A percentile compares a stretch with the other conserved stretches of the same genome.
Conservation (phyloP, 371 early-diverging fungal species). For the Pancytospora philotis region DNA sequence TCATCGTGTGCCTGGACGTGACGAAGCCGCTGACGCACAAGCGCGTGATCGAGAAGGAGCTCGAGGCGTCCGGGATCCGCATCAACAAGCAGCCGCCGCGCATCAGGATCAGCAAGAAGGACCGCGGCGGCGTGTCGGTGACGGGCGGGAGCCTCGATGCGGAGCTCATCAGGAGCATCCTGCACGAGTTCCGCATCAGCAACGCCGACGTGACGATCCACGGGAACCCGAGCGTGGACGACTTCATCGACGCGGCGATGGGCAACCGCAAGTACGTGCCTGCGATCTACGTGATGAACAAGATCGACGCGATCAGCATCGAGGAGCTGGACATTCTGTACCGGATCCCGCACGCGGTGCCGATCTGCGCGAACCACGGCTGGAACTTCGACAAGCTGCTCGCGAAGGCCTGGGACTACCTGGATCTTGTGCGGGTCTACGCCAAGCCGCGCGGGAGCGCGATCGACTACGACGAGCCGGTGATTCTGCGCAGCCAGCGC, state of each 20-base stretch:
- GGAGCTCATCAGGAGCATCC: conserved; percentile 75
- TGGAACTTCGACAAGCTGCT: conserved; percentile 98
- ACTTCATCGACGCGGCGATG: conserved; percentile 91
- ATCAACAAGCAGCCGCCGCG: conserved; percentile 79
- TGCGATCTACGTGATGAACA: conserved; percentile 90
- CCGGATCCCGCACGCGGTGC: conserved; percentile 90
- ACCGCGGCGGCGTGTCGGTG: conserved; percentile 88
- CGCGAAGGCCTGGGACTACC: conserved; percentile 62
- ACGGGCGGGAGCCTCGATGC: conserved; percentile 77
- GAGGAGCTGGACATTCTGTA: conserved; percentile 81
- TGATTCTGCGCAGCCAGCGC: conserved; percentile 70
- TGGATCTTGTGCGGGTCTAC: conserved; percentile 65
- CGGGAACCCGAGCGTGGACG: conserved; percentile 75
- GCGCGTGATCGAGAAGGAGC: conserved; percentile 77
- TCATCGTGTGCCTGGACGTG: conserved; percentile 93
- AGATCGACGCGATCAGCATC: conserved; percentile 87
- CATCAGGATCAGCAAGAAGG: conserved; percentile 76
- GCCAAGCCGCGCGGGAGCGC: conserved; percentile 90
- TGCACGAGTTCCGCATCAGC: conserved; percentile 87
- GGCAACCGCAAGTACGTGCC: conserved; percentile 85
- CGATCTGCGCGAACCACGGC: conserved; percentile 84
- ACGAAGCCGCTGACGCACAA: conserved; percentile 79
- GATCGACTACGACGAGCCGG: conserved; percentile 89
- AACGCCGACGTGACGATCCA: conserved; percentile 91
- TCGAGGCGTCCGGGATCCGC: conserved; percentile 92